Evolutionary conservation across 306 rosid species (phyloP), one percentile per base, ranked within the genome.

Genomic region (Alnus rubra): DNA sequence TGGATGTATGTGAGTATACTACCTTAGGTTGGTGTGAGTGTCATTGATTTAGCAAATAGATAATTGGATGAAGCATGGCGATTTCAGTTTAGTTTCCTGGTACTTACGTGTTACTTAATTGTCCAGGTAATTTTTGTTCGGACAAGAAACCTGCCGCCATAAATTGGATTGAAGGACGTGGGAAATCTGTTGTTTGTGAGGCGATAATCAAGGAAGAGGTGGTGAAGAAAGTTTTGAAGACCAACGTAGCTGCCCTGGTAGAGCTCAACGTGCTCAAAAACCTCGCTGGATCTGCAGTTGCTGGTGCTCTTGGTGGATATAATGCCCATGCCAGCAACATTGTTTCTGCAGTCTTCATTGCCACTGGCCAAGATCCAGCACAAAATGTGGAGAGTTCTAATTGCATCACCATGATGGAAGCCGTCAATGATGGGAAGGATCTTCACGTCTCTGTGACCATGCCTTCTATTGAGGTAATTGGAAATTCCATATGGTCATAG

Each of bases 321-420:
- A 91, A 91, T 74, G 96, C 96, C 55, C 96, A 89, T 87, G 96
- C 93, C 78, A 91, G 93, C 87, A 91, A 91, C 82, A 91, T 89
- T 23, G 93, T 91, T 52, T 82, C 93, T 54, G 96, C 96, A 37
- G 56, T 91, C 68, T 91, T 81, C 79, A 70, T 91, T 42, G 96
- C 96, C 85, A 91, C 92, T 5, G 96, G 96, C 79, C 96, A 91
- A 68, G 96, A 91, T 83, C 96, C 96, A 44, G 96, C 96, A 75
- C 93, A 91, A 83, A 91, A 91, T 85, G 84, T 91, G 30, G 96
- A 91, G 86, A 91, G 96, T 81, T 91, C 93, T 39, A 92, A 91
- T 63, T 89, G 96, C 79, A 87, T 89, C 35, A 86, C 93, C 74
- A 90, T 90, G 94, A 88, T 90, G 90, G 94, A 88, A 80, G 78